Evolutionary conservation across 352 stramenopile species (phyloP), one percentile per base, ranked within the genome.

Genomic region (Pythium vanterpoolii): DNA sequence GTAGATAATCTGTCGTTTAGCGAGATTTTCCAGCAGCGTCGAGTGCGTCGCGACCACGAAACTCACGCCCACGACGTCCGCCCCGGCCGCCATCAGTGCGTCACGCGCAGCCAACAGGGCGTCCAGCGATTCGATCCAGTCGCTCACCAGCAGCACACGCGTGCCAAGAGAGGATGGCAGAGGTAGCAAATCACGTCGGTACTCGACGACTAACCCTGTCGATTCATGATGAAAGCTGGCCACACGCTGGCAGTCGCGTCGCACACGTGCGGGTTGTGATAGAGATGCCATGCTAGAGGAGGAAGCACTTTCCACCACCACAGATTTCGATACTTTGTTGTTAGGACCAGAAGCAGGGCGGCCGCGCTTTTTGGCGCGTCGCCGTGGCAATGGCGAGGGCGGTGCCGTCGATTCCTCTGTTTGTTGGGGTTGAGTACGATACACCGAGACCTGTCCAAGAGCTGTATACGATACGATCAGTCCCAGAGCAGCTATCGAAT

Each of bases 61-160:
- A 45, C 62, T 71, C 34, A 74, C 68, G 9, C 79, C 79, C 10
- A 85, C 67, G 1, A 87, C 76, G 19, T 88, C 79, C 6, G 56
- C 70, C 0, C 74, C 76, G 5, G 78, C 34, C 18, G 61, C 19
- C 7, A 7, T 52, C 19, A 90, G 56, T 11, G 71, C 77, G 39
- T 84, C 68, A 16, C 61, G 66, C 3, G 66, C 78, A 24, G 76
- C 77, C 1, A 87, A 57, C 24, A 87, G 53, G 6, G 54, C 53
- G 28, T 86, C 73, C 13, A 57, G 67, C 8, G 73, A 58, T 45
- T 74, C 74, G n/a, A 90, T 68, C 76, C 73, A 90, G 57, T 90
- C 80, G 9, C 62, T 36, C 5, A 87, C 74, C 71, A 62, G 33
- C 40, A 68, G 21, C 18, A 63, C 34, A 23, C 54, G 61, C 27